phyloP scores from a whole-genome alignment of 345 rosid genomes.

The Cochlearia excelsa region DNA sequence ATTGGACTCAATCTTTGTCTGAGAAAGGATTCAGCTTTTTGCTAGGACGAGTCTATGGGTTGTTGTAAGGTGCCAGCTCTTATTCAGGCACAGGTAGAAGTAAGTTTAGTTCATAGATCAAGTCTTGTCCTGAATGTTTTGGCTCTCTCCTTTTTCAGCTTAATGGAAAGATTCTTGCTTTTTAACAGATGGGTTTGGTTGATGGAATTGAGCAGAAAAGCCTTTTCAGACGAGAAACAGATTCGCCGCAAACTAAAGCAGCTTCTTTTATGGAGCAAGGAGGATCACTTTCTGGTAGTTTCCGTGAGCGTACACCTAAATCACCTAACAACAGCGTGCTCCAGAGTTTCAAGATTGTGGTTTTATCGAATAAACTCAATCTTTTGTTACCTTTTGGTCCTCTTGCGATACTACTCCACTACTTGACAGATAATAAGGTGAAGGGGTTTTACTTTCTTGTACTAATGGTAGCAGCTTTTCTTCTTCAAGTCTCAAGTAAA shows the following conservation, averaged over 20 bases:
- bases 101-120: constrained; percentile 15
- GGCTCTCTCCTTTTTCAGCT: neutral
- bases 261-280: constrained; percentile 30
- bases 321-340: constrained; percentile 23
- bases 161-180: neutral
- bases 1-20: too few relatives aligned
- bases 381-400: constrained; percentile 88
- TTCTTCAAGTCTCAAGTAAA: constrained; percentile 8
- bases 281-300: constrained; percentile 28
- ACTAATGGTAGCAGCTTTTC: neutral
- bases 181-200: constrained; percentile 31
- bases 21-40: too few relatives aligned
- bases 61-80: constrained; percentile 37
- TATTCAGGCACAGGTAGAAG: constrained; percentile 36
- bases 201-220: constrained; percentile 27
- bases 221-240: constrained; percentile 32
- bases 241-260: constrained; percentile 22
- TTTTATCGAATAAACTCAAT: constrained; percentile 81
- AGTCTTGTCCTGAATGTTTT: neutral
- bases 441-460: constrained; percentile 23
- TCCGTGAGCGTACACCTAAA: constrained; percentile 9
- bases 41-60: constrained; percentile 23
- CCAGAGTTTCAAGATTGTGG: constrained; percentile 40
- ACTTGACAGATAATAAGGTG: constrained; percentile 55
- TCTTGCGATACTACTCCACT: constrained; percentile 62